These are phyloP conservation scores for Ceratopteris richardii DNA, from an alignment of 75 land plant genomes.

Conservation along the genomic window DNA sequence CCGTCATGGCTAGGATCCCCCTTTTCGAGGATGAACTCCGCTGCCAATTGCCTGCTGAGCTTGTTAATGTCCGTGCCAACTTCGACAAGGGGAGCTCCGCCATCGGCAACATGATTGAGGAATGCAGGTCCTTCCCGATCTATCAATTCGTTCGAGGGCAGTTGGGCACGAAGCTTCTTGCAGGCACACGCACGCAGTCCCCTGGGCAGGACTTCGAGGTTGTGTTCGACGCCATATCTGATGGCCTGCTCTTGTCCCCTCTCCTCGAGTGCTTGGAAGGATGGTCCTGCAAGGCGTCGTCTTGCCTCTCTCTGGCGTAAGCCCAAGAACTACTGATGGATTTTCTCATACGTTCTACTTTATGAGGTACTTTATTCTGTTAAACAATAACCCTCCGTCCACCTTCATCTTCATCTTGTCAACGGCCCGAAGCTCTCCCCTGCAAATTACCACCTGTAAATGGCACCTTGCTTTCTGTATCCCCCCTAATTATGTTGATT, in stretches of 20 bases:
- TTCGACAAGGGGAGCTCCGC: constrained; percentile 37
- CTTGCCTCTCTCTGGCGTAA: no score
- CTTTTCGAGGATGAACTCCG: constrained; percentile 71
- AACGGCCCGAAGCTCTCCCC: no score
- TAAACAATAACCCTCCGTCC: no score
- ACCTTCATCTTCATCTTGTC: no score
- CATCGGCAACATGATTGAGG: constrained; percentile 56
- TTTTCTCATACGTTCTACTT: no score
- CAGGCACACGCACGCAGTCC: constrained; percentile 46
- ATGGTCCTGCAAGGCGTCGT: no score
- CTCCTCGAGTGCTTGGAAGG: constrained; percentile 60
- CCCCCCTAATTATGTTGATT: no score
- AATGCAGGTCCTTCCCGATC: constrained; percentile 62
- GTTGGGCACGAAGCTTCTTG: constrained; percentile 38
- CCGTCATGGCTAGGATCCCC: constrained; percentile 57
- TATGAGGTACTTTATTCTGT: no score
- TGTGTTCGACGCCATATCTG: constrained; percentile 57
- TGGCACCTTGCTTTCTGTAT: no score
- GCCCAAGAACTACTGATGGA: no score
- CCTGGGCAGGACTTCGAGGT: constrained; percentile 71
- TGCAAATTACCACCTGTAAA: no score
- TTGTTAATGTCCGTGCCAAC: constrained; percentile 32
- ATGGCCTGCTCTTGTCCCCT: constrained; percentile 62
- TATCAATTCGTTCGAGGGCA: constrained; percentile 60
- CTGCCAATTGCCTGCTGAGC: constrained; percentile 36